phyloP scores from a whole-genome alignment of 2,329 filamentous ascomycete species.

The Fusarium annulatum region DNA sequence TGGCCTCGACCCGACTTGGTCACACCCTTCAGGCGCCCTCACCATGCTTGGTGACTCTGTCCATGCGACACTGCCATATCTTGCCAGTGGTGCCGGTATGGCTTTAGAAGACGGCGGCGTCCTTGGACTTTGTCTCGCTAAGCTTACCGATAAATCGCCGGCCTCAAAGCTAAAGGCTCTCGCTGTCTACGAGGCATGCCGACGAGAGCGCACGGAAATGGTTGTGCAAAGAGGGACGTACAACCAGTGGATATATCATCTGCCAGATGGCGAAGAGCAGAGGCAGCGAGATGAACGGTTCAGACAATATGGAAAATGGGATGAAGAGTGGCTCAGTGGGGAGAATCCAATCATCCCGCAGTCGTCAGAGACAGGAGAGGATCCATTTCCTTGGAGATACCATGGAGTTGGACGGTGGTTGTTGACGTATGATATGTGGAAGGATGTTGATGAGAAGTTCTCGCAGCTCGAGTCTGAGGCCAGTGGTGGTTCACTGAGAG shows the following conservation, averaged over 20 bases:
- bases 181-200: not conserved
- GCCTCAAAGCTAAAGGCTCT: not conserved
- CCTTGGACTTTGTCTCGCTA: not conserved
- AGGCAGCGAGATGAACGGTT: conserved; percentile 51
- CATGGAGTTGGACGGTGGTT: conserved; percentile 55
- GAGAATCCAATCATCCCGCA: conserved; percentile 21
- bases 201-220: conserved; percentile 61
- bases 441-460: conserved; percentile 52
- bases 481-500: not conserved
- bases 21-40: conserved; percentile 57
- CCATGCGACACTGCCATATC: not conserved
- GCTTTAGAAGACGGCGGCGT: not conserved
- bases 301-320: not conserved
- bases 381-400: conserved; percentile 56
- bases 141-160: not conserved
- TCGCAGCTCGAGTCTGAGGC: not conserved
- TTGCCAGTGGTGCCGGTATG: not conserved
- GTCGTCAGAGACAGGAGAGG: conserved; percentile 50
- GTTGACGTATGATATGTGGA: conserved; percentile 54
- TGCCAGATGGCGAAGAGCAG: conserved; percentile 69
- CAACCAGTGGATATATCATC: conserved; percentile 71
- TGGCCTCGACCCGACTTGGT: conserved; percentile 64
- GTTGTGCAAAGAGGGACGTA: conserved; percentile 69
- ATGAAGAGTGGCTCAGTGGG: not conserved
- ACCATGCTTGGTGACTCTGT: conserved; percentile 8